These are phyloP conservation scores for Candida maris DNA, from an alignment of 805 yeast species.

Conservation along the genomic window DNA sequence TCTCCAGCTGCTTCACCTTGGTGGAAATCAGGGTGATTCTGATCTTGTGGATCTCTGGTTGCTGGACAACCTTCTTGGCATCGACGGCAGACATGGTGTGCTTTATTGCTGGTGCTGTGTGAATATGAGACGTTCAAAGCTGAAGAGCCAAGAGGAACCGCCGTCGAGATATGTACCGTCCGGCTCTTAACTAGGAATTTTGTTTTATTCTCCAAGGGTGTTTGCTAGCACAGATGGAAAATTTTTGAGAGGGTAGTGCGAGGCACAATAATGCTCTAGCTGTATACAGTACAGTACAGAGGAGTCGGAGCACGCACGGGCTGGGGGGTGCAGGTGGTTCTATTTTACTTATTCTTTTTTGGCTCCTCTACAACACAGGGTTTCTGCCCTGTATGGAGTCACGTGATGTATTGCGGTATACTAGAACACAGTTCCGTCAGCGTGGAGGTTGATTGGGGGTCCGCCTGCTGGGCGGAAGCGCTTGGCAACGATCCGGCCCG, in stretches of 20 bases:
- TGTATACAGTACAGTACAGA: too few relatives aligned
- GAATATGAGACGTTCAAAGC: conserved; percentile 36
- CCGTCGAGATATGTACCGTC: too few relatives aligned
- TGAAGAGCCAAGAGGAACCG: conserved; percentile 8
- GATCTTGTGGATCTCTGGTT: conserved; percentile 88
- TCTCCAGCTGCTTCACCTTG: conserved; percentile 97
- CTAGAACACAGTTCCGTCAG: conserved; percentile 65
- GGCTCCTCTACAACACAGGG: too few relatives aligned
- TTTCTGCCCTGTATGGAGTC: conserved; percentile 2
- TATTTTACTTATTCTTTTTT: too few relatives aligned
- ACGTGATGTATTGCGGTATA: conserved; percentile 11
- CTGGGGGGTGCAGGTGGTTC: too few relatives aligned
- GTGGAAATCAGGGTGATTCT: conserved; percentile 99
- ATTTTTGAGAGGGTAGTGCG: too few relatives aligned
- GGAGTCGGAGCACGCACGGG: too few relatives aligned
- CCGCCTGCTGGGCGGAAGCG: conserved; percentile 47
- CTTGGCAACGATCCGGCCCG: conserved; percentile 60
- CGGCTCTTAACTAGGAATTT: too few relatives aligned
- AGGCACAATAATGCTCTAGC: too few relatives aligned
- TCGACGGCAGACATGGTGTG: conserved; percentile 83
- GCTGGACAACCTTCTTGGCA: conserved; percentile 78
- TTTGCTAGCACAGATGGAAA: too few relatives aligned
- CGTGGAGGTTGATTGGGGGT: conserved; percentile 59
- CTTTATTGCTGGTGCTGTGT: conserved; percentile 24
- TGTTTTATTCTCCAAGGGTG: too few relatives aligned